These are phyloP conservation scores for Sanguinoderma infundibulare DNA, from an alignment of 1,284 basidiomycete species.

Conservation along the genomic window DNA sequence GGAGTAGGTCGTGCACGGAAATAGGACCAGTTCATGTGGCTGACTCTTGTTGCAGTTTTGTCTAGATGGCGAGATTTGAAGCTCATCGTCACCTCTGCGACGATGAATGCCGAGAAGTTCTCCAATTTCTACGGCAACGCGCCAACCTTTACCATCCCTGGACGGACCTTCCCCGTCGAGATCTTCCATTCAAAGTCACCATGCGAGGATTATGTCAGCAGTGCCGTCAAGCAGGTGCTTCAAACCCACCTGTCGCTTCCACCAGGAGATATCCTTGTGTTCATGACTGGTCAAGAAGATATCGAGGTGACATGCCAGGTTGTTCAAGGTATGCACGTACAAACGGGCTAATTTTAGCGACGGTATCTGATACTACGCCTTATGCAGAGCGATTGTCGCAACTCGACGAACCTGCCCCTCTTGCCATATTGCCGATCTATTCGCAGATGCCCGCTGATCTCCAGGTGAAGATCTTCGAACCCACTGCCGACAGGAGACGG, in stretches of 20 bases:
- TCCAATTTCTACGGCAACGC: constrained; percentile 95
- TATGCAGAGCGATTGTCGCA: constrained; percentile 85
- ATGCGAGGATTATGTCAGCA: constrained; percentile 98
- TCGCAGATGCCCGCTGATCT: constrained; percentile 99
- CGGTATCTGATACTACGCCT: constrained; percentile 37
- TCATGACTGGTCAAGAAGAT: constrained; percentile 99
- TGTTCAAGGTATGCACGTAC: constrained; percentile 63
- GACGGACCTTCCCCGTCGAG: constrained; percentile 98
- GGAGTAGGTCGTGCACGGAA: constrained; percentile 64
- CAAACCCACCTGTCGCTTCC: constrained; percentile 95
- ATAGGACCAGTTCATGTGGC: not conserved
- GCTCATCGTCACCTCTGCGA: constrained; percentile 97
- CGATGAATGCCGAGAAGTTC: constrained; percentile 99
- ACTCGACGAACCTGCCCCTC: constrained; percentile 85
- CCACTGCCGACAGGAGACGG: constrained; percentile 91
- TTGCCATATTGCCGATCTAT: constrained; percentile 95
- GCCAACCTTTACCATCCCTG: constrained; percentile 96
- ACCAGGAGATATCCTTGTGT: constrained; percentile 96
- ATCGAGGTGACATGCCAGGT: constrained; percentile 96
- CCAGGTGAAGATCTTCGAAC: constrained; percentile 97
- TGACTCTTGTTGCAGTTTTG: constrained; percentile 62
- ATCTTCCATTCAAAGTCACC: constrained; percentile 95
- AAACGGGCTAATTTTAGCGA: not conserved
- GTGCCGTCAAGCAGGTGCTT: constrained; percentile 96
- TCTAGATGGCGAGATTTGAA: constrained; percentile 92